Percentiles rank a stretch among this genome's conserved stretches.
phyloP scores from a whole-genome alignment of 2,329 filamentous ascomycete species.

The Ceratocystis eucalypticola region DNA sequence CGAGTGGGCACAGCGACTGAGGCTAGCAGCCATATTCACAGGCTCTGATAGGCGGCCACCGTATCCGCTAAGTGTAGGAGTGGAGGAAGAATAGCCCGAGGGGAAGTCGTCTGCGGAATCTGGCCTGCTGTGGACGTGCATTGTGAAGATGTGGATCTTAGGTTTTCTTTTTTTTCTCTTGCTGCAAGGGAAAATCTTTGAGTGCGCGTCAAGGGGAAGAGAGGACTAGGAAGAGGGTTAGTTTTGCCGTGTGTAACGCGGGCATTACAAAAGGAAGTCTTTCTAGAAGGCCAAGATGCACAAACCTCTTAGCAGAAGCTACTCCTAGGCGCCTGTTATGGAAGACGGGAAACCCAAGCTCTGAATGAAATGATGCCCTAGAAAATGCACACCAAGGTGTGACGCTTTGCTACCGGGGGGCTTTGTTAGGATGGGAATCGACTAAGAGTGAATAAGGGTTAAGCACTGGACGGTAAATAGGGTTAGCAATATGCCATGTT shows the following conservation, averaged over 20 bases:
- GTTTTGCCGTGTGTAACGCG: not conserved
- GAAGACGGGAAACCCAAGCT: no score
- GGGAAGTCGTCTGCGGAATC: not conserved
- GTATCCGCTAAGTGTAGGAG: not conserved
- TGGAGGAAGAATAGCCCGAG: not conserved
- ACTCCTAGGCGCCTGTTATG: no score
- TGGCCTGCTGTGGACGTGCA: constrained; percentile 4
- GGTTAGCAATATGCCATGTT: no score
- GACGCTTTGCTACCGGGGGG: no score
- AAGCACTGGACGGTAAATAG: no score
- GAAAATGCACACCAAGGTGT: no score
- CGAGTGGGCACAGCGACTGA: constrained; percentile 41
- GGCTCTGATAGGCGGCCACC: not conserved
- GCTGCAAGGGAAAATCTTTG: constrained; percentile 3
- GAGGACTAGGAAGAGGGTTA: not conserved
- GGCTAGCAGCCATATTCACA: constrained; percentile 13
- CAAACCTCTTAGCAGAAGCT: no score
- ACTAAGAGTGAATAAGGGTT: no score
- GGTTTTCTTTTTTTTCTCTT: constrained; percentile 4
- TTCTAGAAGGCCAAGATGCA: no score
- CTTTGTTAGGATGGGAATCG: no score
- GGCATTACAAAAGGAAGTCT: not conserved
- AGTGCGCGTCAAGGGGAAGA: not conserved
- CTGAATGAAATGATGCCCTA: no score
- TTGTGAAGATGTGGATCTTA: not conserved